Conservation (phyloP, 2,329 filamentous ascomycete species). For the Aspergillus sp. region DNA sequence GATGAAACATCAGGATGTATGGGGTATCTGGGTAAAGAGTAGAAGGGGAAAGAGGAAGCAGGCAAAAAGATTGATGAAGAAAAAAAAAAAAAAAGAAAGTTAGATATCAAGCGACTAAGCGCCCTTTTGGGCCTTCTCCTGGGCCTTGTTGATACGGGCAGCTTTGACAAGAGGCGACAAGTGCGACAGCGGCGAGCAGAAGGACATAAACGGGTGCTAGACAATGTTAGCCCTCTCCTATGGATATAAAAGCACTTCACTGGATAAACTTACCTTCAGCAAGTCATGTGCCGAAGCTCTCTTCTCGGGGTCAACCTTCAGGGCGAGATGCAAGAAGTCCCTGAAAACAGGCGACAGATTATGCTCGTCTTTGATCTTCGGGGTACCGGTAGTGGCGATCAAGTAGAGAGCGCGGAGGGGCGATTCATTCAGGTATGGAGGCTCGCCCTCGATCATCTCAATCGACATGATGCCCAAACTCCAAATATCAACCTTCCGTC, state of each 20-base stretch:
- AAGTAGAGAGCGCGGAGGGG: slow-evolving; percentile 87
- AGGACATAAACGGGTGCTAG: slow-evolving; percentile 73
- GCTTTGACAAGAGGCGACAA: slow-evolving; percentile 80
- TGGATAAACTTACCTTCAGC: slow-evolving; percentile 62
- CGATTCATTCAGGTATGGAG: slow-evolving; percentile 91
- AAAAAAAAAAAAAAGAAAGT: slow-evolving; percentile 16
- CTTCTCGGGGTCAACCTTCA: slow-evolving; percentile 97
- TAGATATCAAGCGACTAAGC: slow-evolving; percentile 16
- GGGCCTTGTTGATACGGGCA: slow-evolving; percentile 72
- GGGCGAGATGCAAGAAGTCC: slow-evolving; percentile 84
- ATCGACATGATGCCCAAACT: slow-evolving; percentile 98
- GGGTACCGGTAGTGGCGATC: slow-evolving; percentile 94
- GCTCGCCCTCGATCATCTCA: slow-evolving; percentile 98
- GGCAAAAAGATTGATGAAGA: slow-evolving; percentile 19
- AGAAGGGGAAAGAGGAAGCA: slow-evolving; percentile 17
- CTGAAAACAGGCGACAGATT: slow-evolving; percentile 72
- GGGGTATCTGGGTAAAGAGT: slow-evolving; percentile 23
- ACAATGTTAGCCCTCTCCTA: slow-evolving; percentile 11
- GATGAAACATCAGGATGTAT: slow-evolving; percentile 13
- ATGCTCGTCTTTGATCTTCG: slow-evolving; percentile 86
- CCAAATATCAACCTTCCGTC: slow-evolving; percentile 98
- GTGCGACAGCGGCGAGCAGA: slow-evolving; percentile 64
- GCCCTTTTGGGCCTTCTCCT: slow-evolving; percentile 70
- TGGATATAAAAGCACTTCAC: not conserved
- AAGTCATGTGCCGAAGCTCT: slow-evolving; percentile 90